Conservation (phyloP, 139 green algal genomes). For the Coelastrella sp. region DNA sequence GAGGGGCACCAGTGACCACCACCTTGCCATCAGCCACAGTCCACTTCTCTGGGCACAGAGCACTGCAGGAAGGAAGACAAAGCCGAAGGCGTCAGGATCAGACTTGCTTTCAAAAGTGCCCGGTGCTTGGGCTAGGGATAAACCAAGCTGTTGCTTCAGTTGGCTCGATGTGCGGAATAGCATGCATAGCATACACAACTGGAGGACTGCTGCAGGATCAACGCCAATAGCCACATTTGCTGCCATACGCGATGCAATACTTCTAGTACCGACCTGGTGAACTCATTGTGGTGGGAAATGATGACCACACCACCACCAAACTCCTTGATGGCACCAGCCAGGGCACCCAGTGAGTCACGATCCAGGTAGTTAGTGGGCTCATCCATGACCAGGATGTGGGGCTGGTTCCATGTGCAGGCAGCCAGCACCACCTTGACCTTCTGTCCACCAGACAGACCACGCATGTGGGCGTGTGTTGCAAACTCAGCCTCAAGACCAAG, state of each 20-base stretch:
- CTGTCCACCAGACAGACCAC: constrained; percentile 90
- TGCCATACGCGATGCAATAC: background rate
- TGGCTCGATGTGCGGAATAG: no score
- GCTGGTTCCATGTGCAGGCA: constrained; percentile 80
- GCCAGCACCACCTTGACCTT: constrained; percentile 86
- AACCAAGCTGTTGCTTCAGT: no score
- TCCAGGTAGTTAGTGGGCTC: constrained; percentile 88
- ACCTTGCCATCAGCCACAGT: constrained; percentile 84
- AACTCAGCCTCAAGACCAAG: constrained; percentile 95
- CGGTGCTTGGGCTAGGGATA: background rate
- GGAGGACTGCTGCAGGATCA: background rate
- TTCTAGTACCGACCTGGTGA: constrained; percentile 52
- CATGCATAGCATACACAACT: no score
- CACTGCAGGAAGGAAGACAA: constrained; percentile 13
- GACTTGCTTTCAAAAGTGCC: background rate
- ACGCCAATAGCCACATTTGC: background rate
- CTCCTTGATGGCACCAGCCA: constrained; percentile 74
- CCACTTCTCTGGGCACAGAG: constrained; percentile 91
- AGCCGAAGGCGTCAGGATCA: background rate
- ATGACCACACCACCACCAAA: constrained; percentile 84
- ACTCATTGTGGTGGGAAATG: constrained; percentile 85
- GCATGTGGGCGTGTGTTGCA: constrained; percentile 90
- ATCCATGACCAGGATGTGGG: constrained; percentile 83
- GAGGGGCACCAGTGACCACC: constrained; percentile 56
- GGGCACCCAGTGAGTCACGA: constrained; percentile 80